Conservation (phyloP, 805 yeast genomes). For the Candida vaughaniae region DNA sequence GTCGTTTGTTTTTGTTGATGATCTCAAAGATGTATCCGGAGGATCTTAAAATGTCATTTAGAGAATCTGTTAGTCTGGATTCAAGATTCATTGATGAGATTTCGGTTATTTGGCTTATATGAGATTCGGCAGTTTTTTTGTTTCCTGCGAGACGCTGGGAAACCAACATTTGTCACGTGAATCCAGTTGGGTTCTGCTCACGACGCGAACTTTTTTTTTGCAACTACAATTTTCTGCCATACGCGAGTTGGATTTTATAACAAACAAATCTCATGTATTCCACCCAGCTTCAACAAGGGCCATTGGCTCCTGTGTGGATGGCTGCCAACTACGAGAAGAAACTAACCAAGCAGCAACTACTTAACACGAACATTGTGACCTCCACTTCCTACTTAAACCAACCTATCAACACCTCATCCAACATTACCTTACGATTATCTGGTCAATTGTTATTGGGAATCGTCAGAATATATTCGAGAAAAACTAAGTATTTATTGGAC, state of each 20-base stretch:
- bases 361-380: slow-evolving; percentile 67
- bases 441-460: slow-evolving; percentile 87
- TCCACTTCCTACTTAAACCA: slow-evolving; percentile 41
- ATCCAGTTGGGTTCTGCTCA: neutral
- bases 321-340: slow-evolving; percentile 87
- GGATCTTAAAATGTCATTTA: slow-evolving; percentile 40
- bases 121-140: too few species aligned
- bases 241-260: too few species aligned
- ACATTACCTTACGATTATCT: slow-evolving; percentile 75
- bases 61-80: slow-evolving; percentile 37
- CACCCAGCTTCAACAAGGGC: slow-evolving; percentile 57
- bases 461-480: slow-evolving; percentile 79
- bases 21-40: slow-evolving; percentile 45
- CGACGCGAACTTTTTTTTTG: neutral
- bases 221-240: neutral
- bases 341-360: slow-evolving; percentile 66
- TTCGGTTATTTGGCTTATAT: too few species aligned
- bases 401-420: slow-evolving; percentile 49
- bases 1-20: slow-evolving; percentile 39
- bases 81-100: slow-evolving; percentile 34
- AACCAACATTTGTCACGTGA: too few species aligned
- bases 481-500: slow-evolving; percentile 77
- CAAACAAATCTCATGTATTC: too few species aligned
- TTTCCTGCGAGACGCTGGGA: too few species aligned
- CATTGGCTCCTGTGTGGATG: slow-evolving; percentile 87